phyloP scores from a whole-genome alignment of 2,329 filamentous ascomycete genomes.

The Thielaviopsis punctulata region DNA sequence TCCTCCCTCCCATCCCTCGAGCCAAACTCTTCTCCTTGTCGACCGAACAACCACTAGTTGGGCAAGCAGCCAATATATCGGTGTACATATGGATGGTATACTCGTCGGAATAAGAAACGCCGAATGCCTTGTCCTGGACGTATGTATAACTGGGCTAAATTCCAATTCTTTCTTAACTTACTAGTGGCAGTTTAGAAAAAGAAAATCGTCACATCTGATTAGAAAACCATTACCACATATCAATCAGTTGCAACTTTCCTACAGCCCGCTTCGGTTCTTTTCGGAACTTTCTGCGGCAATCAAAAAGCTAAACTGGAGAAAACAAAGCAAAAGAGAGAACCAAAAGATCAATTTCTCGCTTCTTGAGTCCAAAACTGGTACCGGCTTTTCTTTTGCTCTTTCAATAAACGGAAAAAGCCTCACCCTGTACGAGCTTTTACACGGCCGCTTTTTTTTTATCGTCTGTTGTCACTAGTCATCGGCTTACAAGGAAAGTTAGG shows the following conservation, averaged over 20 bases:
- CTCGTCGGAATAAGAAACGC: neutral
- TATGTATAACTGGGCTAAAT: neutral
- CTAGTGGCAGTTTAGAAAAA: neutral
- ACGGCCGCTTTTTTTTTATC: neutral
- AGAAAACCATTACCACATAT: neutral
- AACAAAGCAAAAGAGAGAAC: neutral
- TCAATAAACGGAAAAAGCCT: neutral
- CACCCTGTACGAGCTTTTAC: neutral
- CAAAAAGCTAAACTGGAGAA: neutral
- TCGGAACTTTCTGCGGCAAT: neutral
- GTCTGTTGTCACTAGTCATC: too few relatives aligned
- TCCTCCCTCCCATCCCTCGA: neutral
- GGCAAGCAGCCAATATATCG: too few relatives aligned
- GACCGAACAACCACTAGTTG: neutral
- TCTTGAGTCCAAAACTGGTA: neutral
- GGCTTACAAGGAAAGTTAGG: too few relatives aligned
- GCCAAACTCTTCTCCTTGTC: neutral
- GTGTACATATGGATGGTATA: too few relatives aligned
- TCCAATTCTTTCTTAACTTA: neutral
- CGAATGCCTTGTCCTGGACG: neutral
- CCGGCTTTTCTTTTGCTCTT: too few relatives aligned
- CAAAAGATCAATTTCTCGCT: neutral
- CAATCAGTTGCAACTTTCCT: neutral
- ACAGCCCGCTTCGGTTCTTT: neutral
- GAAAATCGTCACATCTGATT: slow-evolving; percentile 1